Evolutionary conservation across 140 eudicot species (phyloP).

Genomic region (Ambrosia hybrid): DNA sequence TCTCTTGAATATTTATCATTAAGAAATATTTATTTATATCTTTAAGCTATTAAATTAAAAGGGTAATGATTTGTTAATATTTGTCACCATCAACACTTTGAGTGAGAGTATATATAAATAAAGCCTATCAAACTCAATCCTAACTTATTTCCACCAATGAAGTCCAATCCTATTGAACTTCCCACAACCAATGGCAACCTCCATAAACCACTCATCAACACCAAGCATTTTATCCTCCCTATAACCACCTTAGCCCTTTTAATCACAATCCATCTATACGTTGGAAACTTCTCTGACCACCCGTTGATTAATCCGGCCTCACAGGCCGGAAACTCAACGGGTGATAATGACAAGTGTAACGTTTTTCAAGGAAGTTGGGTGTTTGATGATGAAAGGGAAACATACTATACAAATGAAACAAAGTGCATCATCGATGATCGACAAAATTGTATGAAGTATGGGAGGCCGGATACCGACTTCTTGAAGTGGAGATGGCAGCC

Average conservation of each 20-base stretch:
- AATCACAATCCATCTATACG: slow-evolving; percentile 47
- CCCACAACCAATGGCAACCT: slow-evolving; percentile 22
- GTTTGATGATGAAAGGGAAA: slow-evolving; percentile 53
- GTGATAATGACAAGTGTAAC: slow-evolving; percentile 47
- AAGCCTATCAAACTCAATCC: slow-evolving; percentile 28
- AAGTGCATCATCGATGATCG: slow-evolving; percentile 66
- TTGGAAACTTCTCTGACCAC: slow-evolving; percentile 36
- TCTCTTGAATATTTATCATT: slow-evolving; percentile 12
- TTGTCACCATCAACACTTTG: slow-evolving; percentile 47
- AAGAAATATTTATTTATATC: background rate
- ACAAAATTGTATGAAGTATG: slow-evolving; percentile 83
- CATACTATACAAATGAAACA: slow-evolving; percentile 68
- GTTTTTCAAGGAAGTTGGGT: slow-evolving; percentile 76
- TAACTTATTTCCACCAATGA: slow-evolving; percentile 40
- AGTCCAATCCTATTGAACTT: slow-evolving; percentile 48
- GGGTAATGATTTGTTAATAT: slow-evolving; percentile 28
- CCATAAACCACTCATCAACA: slow-evolving; percentile 41
- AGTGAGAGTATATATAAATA: slow-evolving; percentile 16
- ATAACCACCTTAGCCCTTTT: slow-evolving; percentile 38
- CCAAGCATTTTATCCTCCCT: slow-evolving; percentile 45
- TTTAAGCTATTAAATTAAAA: background rate
- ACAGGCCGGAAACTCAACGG: slow-evolving; percentile 11
- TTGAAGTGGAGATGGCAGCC: slow-evolving; percentile 94
- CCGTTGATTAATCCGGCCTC: slow-evolving; percentile 12
- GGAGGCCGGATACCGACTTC: slow-evolving; percentile 74